Percentiles rank a stretch among this genome's conserved stretches.
Conservation (phyloP, 805 yeast genomes). For the Lipomyces yamanashiensis region DNA sequence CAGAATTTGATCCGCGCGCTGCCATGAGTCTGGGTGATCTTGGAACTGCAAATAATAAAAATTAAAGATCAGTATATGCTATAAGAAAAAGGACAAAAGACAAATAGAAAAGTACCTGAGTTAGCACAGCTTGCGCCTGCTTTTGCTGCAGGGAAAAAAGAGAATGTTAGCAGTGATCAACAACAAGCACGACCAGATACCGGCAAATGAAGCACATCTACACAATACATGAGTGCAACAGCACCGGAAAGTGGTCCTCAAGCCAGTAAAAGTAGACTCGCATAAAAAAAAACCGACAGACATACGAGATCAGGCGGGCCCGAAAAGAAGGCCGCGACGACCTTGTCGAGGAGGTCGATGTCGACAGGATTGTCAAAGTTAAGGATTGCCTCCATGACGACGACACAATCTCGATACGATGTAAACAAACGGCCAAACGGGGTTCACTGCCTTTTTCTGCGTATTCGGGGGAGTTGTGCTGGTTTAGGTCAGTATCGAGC, state of each 20-base stretch:
- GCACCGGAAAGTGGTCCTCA: not conserved
- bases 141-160: conserved; percentile 40
- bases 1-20: conserved; percentile 84
- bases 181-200: not conserved
- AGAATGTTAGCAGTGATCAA: not conserved
- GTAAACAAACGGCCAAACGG: not conserved
- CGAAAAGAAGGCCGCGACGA: conserved; percentile 82
- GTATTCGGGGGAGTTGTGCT: not conserved
- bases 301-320: conserved; percentile 59
- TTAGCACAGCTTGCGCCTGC: conserved; percentile 48
- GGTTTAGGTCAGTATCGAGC: not conserved
- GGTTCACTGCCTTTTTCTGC: not conserved
- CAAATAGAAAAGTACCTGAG: conserved; percentile 37
- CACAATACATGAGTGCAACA: not conserved
- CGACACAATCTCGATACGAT: not conserved
- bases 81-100: not conserved
- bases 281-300: not conserved
- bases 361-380: conserved; percentile 84
- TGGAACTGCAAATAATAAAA: conserved; percentile 59
- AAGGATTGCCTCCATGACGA: conserved; percentile 80
- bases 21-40: conserved; percentile 96
- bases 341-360: conserved; percentile 74
- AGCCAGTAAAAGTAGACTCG: not conserved
- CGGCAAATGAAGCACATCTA: not conserved
- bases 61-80: not conserved